phyloP scores from a whole-genome alignment of 192 early-diverging fungal genomes.

The Rhizophagus prolifer region DNA sequence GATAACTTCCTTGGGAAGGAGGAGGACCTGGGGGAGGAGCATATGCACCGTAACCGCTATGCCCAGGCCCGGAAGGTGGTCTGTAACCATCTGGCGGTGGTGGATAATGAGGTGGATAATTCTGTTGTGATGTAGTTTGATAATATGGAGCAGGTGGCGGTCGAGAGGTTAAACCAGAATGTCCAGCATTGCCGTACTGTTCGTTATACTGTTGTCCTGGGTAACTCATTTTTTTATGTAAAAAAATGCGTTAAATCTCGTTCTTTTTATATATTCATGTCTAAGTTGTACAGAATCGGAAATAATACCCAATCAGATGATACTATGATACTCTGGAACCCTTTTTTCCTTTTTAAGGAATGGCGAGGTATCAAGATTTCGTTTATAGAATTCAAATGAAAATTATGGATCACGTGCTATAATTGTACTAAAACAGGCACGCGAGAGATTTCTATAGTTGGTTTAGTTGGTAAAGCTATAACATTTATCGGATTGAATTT shows the following conservation, averaged over 20 bases:
- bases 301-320: no score
- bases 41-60: background rate
- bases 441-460: no score
- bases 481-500: no score
- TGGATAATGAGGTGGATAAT: background rate
- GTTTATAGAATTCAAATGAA: no score
- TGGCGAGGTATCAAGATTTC: no score
- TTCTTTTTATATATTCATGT: no score
- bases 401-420: no score
- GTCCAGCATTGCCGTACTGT: background rate
- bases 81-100: background rate
- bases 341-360: no score
- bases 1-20: background rate
- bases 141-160: background rate
- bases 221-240: background rate
- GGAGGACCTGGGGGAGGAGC: conserved; percentile 26
- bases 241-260: background rate
- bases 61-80: background rate
- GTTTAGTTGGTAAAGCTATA: no score
- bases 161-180: background rate
- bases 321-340: no score
- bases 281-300: no score
- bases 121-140: background rate
- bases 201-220: conserved; percentile 1
- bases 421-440: no score